These are phyloP conservation scores for Geotrichum fermentans DNA, from an alignment of 1,139 yeast genomes.

Conservation along the genomic window DNA sequence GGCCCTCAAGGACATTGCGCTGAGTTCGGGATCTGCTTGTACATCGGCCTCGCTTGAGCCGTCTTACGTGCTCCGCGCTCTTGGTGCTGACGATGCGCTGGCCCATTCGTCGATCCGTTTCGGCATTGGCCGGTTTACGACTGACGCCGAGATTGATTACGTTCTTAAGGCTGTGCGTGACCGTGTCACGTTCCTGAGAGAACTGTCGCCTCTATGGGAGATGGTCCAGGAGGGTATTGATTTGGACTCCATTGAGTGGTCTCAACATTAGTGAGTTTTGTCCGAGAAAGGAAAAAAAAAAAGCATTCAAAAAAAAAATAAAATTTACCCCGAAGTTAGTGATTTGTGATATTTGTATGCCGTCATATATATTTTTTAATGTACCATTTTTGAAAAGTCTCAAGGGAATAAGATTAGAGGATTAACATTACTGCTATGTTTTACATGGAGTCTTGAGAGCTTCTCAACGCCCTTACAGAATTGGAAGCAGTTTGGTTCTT, in stretches of 20 bases:
- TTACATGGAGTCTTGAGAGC: too few species aligned
- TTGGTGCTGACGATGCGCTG: constrained; percentile 96
- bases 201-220: constrained; percentile 94
- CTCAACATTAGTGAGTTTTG: constrained; percentile 89
- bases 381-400: too few species aligned
- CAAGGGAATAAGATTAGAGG: too few species aligned
- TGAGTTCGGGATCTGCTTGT: constrained; percentile 92
- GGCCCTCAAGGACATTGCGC: constrained; percentile 96
- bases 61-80: constrained; percentile 89
- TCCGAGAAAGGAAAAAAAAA: too few species aligned
- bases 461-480: too few species aligned
- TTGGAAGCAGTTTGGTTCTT: too few species aligned
- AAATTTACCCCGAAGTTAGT: too few species aligned
- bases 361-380: too few species aligned
- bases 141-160: constrained; percentile 92
- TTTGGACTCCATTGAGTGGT: constrained; percentile 90
- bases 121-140: constrained; percentile 92
- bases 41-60: constrained; percentile 98
- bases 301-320: not conserved
- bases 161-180: constrained; percentile 81
- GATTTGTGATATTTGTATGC: too few species aligned
- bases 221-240: constrained; percentile 48
- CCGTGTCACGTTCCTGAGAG: constrained; percentile 87
- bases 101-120: constrained; percentile 97
- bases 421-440: too few species aligned